Base-by-base conservation (phyloP, 1,139 yeast species). In the Yamadazyma buinensis region DNA sequence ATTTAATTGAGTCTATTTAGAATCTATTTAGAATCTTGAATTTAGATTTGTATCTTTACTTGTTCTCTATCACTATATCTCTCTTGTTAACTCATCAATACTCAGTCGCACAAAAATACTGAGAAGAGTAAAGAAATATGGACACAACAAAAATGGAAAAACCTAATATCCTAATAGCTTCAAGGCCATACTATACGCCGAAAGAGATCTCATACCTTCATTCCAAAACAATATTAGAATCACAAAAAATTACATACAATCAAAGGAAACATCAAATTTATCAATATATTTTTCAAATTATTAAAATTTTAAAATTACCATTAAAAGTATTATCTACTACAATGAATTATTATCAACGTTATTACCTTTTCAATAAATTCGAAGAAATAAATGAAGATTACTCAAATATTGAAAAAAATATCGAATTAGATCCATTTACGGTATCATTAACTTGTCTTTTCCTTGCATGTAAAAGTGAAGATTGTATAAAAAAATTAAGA, bases 391-490 rank as follows among this genome's bases (percentile, higher is more conserved):
- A 45, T 11, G 56, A 48, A 32, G 52, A 47, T 21, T 42, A 40
- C 27, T 41, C 46, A 4, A 52, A 48, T 30, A 34, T 49, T 17
- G 54, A 49, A 15, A 44, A 35, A 28, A 61, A 57, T 32, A 46
- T 51, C 43, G 69, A 63, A 27, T 55, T 52, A 29, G 72, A 66
- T 42, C 72, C 72, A 6, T 62, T 49, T 47, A 81, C 81, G 28
- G 75, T 84, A 15, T 88, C 86, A 0, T 59, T 84, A 5, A 75
- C 95, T 5, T 76, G 94, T 39, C 52, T 92, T n/a, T 76, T 87
- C 41, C 70, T 88, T 23, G 86, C 97, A 3, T 70, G 84, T 29
- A 90, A 92, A 55, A 79, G 81, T 47, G 95, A 87, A 52, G 97
- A 90, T 53, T 88, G 95, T 28, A 81, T 90, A 26, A 90, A 90